Conservation (phyloP, 108 stramenopile species). For the Nannochloropsis gaditana region DNA sequence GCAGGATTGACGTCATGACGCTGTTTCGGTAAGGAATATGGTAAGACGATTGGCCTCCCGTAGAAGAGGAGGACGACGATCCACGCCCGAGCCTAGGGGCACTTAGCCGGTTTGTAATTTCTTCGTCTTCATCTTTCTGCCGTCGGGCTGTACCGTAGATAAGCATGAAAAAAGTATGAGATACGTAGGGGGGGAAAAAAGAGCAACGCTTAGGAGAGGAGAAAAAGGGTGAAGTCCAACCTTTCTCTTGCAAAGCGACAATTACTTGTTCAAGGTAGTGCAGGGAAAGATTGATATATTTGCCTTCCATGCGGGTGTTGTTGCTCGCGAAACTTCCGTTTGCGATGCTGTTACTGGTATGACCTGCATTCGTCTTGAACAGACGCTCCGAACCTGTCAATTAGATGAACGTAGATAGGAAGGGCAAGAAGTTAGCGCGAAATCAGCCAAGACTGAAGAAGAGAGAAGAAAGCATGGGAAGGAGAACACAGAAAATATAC, state of each 20-base stretch:
- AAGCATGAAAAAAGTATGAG: not conserved
- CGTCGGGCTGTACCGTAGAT: not conserved
- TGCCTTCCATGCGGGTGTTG: slow-evolving; percentile 54
- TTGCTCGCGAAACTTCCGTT: slow-evolving; percentile 31
- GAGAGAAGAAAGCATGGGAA: no score
- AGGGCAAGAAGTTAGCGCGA: no score
- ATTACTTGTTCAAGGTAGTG: slow-evolving; percentile 67
- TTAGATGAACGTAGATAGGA: not conserved
- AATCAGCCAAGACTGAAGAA: no score
- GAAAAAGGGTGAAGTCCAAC: not conserved
- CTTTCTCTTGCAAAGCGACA: slow-evolving; percentile 57
- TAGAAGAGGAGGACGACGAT: not conserved
- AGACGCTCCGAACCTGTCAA: not conserved
- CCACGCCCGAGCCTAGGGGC: not conserved
- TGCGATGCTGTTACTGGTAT: not conserved
- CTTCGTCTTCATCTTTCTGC: slow-evolving; percentile 1
- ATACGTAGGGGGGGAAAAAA: not conserved
- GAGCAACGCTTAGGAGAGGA: not conserved
- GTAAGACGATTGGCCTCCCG: not conserved
- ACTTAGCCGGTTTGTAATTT: not conserved
- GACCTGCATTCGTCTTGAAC: not conserved
- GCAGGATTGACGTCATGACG: slow-evolving; percentile 53
- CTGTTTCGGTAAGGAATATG: slow-evolving; percentile 54
- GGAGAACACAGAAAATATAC: no score
- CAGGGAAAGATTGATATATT: slow-evolving; percentile 64